Percentiles rank a stretch among this genome's conserved stretches.
Evolutionary conservation across 2,329 filamentous ascomycete species (phyloP).

Genomic region (Aspergillus uvarum): DNA sequence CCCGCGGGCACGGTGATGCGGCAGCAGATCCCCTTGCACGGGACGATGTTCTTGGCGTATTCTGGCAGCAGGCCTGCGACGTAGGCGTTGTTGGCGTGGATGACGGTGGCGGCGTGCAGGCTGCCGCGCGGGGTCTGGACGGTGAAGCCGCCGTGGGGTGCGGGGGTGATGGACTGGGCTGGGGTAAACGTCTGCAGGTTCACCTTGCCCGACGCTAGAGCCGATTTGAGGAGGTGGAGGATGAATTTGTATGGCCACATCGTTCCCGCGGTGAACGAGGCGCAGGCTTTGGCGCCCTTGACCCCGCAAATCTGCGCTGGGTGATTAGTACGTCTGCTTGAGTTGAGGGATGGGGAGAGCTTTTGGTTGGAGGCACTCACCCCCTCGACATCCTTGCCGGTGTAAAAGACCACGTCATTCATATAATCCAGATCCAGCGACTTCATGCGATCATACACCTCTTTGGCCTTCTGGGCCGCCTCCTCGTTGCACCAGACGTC

Average conservation of each 20-base stretch:
- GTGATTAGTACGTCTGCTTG: conserved; percentile 1
- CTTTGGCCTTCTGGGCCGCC: conserved; percentile 24
- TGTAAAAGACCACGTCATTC: conserved; percentile 30
- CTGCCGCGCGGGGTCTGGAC: conserved; percentile 61
- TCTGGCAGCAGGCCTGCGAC: conserved; percentile 71
- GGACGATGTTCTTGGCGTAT: conserved; percentile 71
- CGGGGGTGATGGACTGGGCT: conserved; percentile 29
- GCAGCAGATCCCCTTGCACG: conserved; percentile 60
- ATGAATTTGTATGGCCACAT: conserved; percentile 75
- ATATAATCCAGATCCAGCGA: conserved; percentile 27
- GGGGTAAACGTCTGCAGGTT: conserved; percentile 56
- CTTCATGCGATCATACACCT: conserved; percentile 29
- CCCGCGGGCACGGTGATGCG: conserved; percentile 27
- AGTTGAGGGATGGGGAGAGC: no score
- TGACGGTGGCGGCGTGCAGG: conserved; percentile 61
- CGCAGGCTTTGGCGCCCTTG: conserved; percentile 36
- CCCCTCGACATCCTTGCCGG: conserved; percentile 28
- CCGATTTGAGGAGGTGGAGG: conserved; percentile 62
- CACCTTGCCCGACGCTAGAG: conserved; percentile 54
- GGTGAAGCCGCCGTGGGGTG: conserved; percentile 56
- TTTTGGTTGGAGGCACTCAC: conserved; percentile 20
- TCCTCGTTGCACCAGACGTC: conserved; percentile 42
- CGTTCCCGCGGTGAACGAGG: conserved; percentile 34
- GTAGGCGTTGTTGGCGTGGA: conserved; percentile 84
- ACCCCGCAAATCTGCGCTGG: conserved; percentile 36